Conservation (phyloP, 2,329 filamentous ascomycete genomes). For the Xylariaceae sp. region DNA sequence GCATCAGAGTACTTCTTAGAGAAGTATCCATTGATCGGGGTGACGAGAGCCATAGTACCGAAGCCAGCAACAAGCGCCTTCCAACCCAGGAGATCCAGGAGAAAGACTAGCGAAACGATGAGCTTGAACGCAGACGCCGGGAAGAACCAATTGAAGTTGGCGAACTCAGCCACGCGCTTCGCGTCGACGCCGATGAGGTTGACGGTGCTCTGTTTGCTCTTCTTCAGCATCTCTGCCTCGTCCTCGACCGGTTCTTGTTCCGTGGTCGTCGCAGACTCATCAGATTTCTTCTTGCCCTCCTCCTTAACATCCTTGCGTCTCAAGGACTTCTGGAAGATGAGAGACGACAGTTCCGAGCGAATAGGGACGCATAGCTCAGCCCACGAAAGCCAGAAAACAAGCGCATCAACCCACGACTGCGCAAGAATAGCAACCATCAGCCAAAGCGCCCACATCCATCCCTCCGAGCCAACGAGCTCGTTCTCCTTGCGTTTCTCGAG, state of each 20-base stretch:
- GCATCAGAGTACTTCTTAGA: constrained; percentile 59
- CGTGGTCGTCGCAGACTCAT: constrained; percentile 13
- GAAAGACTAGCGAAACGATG: constrained; percentile 58
- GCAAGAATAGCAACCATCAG: constrained; percentile 57
- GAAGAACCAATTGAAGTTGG: constrained; percentile 61
- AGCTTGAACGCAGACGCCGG: constrained; percentile 58
- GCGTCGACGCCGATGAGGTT: constrained; percentile 76
- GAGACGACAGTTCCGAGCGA: constrained; percentile 62
- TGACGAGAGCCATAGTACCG: constrained; percentile 55
- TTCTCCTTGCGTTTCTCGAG: constrained; percentile 53
- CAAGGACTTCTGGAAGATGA: constrained; percentile 74
- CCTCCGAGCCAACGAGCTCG: constrained; percentile 43
- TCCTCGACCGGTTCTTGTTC: constrained; percentile 39
- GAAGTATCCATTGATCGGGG: constrained; percentile 63
- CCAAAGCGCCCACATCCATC: constrained; percentile 64
- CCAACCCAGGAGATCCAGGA: constrained; percentile 68
- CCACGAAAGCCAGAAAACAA: constrained; percentile 62
- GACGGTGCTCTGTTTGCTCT: constrained; percentile 64
- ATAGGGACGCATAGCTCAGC: constrained; percentile 60
- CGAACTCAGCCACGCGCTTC: constrained; percentile 63
- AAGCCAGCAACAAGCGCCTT: constrained; percentile 61
- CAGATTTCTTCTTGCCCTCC: constrained; percentile 43
- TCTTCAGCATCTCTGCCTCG: constrained; percentile 41
- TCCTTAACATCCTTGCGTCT: constrained; percentile 71
- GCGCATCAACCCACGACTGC: constrained; percentile 57